A percentile compares a stretch with the other conserved stretches of the same genome.
Evolutionary conservation across 805 yeast genomes (phyloP).

Genomic region (Candida ficus): DNA sequence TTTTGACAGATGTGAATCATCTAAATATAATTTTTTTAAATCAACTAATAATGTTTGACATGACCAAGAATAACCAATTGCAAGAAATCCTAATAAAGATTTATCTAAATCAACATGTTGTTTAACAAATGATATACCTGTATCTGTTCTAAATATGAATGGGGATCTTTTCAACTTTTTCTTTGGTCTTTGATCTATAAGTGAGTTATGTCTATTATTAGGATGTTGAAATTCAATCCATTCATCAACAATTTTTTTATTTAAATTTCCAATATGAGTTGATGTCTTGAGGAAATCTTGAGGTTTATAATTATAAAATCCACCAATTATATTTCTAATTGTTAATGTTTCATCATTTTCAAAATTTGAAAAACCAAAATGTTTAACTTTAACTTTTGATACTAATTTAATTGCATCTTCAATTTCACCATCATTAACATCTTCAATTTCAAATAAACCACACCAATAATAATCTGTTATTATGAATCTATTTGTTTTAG

Average conservation of each 20-base stretch:
- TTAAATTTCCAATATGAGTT: constrained; percentile 9
- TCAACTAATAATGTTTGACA: constrained; percentile 24
- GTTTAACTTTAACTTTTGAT: constrained; percentile 22
- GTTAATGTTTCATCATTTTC: constrained; percentile 17
- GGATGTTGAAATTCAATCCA: constrained; percentile 20
- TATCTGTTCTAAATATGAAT: constrained; percentile 13
- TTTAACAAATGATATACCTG: constrained; percentile 17
- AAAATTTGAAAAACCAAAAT: constrained; percentile 20
- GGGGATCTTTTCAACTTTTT: constrained; percentile 14
- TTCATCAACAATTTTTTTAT: constrained; percentile 17
- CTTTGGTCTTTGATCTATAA: neutral
- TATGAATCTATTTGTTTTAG: constrained; percentile 21
- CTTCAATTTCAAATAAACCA: constrained; percentile 23
- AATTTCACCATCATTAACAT: constrained; percentile 22
- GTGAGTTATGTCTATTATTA: neutral
- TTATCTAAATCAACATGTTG: constrained; percentile 17
- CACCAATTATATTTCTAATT: constrained; percentile 21
- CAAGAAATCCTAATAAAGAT: constrained; percentile 13
- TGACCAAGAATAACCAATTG: constrained; percentile 24
- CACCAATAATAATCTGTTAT: constrained; percentile 25
- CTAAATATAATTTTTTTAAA: constrained; percentile 15
- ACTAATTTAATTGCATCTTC: constrained; percentile 19
- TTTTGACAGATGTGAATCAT: constrained; percentile 8
- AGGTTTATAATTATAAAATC: constrained; percentile 18
- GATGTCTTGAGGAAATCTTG: constrained; percentile 1